Conservation (phyloP, 768 basidiomycete species). For the Coprinellus micaceus region DNA sequence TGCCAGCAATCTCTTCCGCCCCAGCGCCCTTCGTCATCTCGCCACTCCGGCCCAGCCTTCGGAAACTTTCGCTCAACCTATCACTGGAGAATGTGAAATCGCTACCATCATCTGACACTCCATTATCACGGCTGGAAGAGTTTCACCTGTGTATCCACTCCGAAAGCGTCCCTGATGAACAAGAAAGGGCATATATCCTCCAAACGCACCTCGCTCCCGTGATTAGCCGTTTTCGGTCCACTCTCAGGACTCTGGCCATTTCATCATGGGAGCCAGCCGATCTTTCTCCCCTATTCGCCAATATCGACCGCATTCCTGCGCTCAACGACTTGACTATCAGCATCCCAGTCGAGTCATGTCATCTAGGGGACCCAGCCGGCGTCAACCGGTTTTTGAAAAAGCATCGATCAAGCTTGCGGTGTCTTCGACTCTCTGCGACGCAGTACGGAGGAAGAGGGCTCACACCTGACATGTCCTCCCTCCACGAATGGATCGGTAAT, state of each 20-base stretch:
- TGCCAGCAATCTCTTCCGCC: slow-evolving; percentile 17
- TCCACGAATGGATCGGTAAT: slow-evolving; percentile 34
- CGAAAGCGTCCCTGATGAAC: slow-evolving; percentile 25
- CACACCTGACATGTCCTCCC: slow-evolving; percentile 26
- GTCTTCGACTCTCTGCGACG: slow-evolving; percentile 39
- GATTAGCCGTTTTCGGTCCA: slow-evolving; percentile 31
- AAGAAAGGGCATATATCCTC: slow-evolving; percentile 29
- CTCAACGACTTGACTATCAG: slow-evolving; percentile 36
- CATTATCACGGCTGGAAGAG: slow-evolving; percentile 33
- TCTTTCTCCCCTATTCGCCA: slow-evolving; percentile 37
- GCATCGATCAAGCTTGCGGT: slow-evolving; percentile 31
- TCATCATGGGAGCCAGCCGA: slow-evolving; percentile 45
- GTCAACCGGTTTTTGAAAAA: slow-evolving; percentile 34
- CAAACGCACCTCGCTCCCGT: slow-evolving; percentile 35
- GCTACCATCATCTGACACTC: slow-evolving; percentile 29
- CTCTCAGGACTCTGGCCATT: slow-evolving; percentile 37
- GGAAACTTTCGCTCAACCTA: slow-evolving; percentile 40
- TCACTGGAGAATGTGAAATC: slow-evolving; percentile 38
- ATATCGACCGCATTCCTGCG: slow-evolving; percentile 28
- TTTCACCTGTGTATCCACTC: slow-evolving; percentile 41
- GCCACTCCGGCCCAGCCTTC: slow-evolving; percentile 28
- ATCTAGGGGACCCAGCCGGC: slow-evolving; percentile 40
- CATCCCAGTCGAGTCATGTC: slow-evolving; percentile 37
- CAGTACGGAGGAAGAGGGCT: slow-evolving; percentile 35
- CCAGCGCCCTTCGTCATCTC: slow-evolving; percentile 9